These are phyloP conservation scores for Luffa acutangula DNA, from an alignment of 306 rosid species.

Conservation along the genomic window DNA sequence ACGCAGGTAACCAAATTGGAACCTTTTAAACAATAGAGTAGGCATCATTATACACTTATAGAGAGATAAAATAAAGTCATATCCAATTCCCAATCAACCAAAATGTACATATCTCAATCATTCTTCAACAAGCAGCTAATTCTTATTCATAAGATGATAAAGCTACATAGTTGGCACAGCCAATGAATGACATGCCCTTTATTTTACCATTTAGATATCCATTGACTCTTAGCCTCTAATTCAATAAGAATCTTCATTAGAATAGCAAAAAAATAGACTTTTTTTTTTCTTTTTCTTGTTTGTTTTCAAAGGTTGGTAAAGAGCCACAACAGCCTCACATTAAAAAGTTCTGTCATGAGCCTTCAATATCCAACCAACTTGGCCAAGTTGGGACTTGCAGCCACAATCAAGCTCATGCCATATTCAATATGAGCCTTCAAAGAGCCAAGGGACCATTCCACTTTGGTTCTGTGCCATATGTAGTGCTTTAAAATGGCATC, in stretches of 20 bases:
- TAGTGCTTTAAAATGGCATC: neutral
- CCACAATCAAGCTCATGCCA: neutral
- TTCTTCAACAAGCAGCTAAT: neutral
- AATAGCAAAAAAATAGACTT: neutral
- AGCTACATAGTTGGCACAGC: neutral
- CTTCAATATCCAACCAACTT: conserved; percentile 4
- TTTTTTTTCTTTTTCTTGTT: neutral
- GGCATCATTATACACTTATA: neutral
- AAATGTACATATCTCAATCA: neutral
- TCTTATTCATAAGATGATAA: neutral
- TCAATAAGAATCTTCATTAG: neutral
- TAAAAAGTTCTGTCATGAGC: neutral
- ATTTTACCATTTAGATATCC: neutral
- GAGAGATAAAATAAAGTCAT: neutral
- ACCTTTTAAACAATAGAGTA: neutral
- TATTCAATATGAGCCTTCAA: neutral
- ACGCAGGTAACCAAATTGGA: neutral
- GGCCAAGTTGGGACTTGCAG: neutral
- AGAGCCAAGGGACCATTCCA: neutral
- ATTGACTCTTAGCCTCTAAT: neutral
- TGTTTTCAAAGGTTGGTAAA: neutral
- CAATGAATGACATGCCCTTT: neutral
- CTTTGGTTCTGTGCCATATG: neutral
- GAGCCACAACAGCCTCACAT: conserved; percentile 5
- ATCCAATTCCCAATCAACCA: neutral